Evolutionary conservation across 306 rosid genomes (phyloP).

Genomic region (Senna siamea): DNA sequence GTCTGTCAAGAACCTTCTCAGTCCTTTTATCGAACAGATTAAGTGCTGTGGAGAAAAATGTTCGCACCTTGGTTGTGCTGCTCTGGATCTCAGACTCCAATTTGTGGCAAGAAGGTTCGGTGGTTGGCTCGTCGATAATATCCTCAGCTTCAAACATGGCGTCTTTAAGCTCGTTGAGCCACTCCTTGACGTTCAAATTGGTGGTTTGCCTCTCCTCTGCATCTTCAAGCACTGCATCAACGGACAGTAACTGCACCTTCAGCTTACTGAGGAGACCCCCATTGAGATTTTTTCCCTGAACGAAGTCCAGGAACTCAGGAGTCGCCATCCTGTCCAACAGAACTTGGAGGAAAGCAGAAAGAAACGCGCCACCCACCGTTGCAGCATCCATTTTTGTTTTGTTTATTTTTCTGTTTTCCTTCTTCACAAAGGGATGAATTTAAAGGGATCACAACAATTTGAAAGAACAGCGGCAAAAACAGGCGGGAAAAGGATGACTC

Average conservation of each 20-base stretch:
- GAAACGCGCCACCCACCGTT: conserved; percentile 23
- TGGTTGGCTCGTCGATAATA: conserved; percentile 3
- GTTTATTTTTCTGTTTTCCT: no score
- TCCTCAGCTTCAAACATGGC: conserved; percentile 22
- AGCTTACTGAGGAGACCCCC: neutral
- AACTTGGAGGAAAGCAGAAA: conserved; percentile 22
- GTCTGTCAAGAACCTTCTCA: neutral
- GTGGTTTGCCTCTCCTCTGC: conserved; percentile 33
- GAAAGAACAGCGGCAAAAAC: no score
- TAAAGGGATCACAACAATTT: no score
- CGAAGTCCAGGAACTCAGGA: neutral
- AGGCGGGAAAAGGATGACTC: no score
- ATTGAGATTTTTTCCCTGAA: neutral
- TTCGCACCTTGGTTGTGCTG: neutral
- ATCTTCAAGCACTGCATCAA: conserved; percentile 3
- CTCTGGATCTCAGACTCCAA: neutral
- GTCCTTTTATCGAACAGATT: neutral
- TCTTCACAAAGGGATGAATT: no score
- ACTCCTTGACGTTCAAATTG: neutral
- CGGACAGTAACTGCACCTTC: neutral
- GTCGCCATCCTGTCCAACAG: conserved; percentile 17
- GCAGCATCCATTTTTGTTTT: no score
- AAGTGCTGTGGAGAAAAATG: neutral
- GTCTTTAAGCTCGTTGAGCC: conserved; percentile 32
- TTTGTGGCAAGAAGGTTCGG: neutral